These are phyloP conservation scores for Phytopythium vexans DNA, from an alignment of 352 stramenopile species.

Conservation along the genomic window DNA sequence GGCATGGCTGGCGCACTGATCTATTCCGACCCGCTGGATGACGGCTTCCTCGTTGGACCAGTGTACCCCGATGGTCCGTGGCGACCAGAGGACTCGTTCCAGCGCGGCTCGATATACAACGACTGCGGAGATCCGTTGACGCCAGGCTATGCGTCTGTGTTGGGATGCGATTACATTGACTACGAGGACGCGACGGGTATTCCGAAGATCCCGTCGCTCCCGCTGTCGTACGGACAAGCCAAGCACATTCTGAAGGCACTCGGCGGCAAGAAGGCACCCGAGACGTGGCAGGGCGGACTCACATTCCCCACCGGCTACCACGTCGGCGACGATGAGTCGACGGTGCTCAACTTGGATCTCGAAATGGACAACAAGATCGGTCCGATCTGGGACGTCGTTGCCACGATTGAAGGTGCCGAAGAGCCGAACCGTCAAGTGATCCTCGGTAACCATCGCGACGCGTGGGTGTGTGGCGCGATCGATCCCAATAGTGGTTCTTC, in stretches of 20 bases:
- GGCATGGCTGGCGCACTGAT: too few relatives aligned
- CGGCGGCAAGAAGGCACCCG: constrained; percentile 40
- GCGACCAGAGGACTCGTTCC: too few relatives aligned
- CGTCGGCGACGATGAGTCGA: constrained; percentile 61
- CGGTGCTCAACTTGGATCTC: constrained; percentile 50
- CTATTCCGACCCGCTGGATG: too few relatives aligned
- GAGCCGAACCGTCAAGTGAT: constrained; percentile 65
- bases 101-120: too few relatives aligned
- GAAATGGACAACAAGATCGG: constrained; percentile 73
- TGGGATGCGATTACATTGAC: constrained; percentile 23
- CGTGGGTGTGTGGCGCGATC: constrained; percentile 85
- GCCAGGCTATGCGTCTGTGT: constrained; percentile 17
- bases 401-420: constrained; percentile 52
- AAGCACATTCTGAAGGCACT: constrained; percentile 61
- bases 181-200: constrained; percentile 50
- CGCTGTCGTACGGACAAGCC: constrained; percentile 77
- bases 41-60: too few relatives aligned
- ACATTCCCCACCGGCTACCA: constrained; percentile 54
- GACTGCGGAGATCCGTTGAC: constrained; percentile 72
- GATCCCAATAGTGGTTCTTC: constrained; percentile 84
- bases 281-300: constrained; percentile 55
- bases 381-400: constrained; percentile 87
- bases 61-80: too few relatives aligned
- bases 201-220: constrained; percentile 63
- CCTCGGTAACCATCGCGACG: constrained; percentile 89